Conservation (phyloP, 495 filamentous ascomycete genomes). For the Penicillium cosmopolitanum region DNA sequence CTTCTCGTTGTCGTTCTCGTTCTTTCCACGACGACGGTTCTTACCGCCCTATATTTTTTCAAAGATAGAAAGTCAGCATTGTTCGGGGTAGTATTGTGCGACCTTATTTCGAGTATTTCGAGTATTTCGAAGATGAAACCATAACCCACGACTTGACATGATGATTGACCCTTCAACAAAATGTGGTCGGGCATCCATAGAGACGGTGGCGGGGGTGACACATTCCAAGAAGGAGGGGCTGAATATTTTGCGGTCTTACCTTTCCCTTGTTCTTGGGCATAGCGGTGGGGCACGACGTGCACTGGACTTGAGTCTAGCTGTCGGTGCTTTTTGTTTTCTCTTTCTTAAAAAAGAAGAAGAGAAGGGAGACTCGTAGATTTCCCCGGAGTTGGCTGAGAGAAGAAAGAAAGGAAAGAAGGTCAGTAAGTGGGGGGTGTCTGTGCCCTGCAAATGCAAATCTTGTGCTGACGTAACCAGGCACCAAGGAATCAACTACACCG, state of each 20-base stretch:
- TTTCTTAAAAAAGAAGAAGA: slow-evolving; percentile 13
- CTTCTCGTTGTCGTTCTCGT: slow-evolving; percentile 99
- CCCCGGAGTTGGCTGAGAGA: slow-evolving; percentile 20
- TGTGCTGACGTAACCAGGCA: slow-evolving; percentile 40
- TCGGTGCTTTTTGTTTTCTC: slow-evolving; percentile 14
- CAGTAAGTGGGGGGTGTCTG: slow-evolving; percentile 24
- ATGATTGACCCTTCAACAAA: neutral
- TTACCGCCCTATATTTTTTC: slow-evolving; percentile 80
- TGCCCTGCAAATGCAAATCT: slow-evolving; percentile 28
- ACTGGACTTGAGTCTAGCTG: slow-evolving; percentile 31
- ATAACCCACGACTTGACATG: too few species aligned
- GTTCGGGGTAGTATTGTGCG: neutral
- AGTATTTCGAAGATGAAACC: neutral
- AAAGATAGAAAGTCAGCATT: slow-evolving; percentile 27
- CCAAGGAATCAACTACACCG: slow-evolving; percentile 21
- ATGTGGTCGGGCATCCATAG: slow-evolving; percentile 16
- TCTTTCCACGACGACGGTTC: slow-evolving; percentile 98
- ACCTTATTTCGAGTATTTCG: too few species aligned
- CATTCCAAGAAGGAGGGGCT: slow-evolving; percentile 37
- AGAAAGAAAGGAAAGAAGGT: slow-evolving; percentile 22
- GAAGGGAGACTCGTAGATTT: slow-evolving; percentile 12
- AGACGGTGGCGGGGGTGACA: slow-evolving; percentile 26
- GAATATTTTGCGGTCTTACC: slow-evolving; percentile 56
- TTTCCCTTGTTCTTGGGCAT: slow-evolving; percentile 99
- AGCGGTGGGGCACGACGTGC: slow-evolving; percentile 42